A percentile compares a stretch with the other conserved stretches of the same genome.
Evolutionary conservation across 495 filamentous ascomycete genomes (phyloP).

Genomic region (Podospora bellae-mahoneyi): DNA sequence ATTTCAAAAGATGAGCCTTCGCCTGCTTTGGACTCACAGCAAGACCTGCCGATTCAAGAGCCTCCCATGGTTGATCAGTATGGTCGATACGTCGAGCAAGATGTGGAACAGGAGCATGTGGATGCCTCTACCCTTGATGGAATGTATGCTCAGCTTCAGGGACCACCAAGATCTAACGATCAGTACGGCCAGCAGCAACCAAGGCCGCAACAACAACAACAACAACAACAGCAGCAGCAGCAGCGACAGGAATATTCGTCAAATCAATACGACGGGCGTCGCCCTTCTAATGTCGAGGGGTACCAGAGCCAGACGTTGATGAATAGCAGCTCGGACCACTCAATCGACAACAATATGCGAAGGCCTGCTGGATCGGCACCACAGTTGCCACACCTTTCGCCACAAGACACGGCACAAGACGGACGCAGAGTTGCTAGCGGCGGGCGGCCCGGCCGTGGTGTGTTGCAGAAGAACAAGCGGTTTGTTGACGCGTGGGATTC

Average conservation of each 20-base stretch:
- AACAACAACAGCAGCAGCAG: slow-evolving; percentile 2
- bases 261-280: slow-evolving; percentile 31
- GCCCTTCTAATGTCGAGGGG: slow-evolving; percentile 35
- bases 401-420: slow-evolving; percentile 25
- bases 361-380: slow-evolving; percentile 35
- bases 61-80: slow-evolving; percentile 41
- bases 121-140: slow-evolving; percentile 38
- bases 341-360: slow-evolving; percentile 39
- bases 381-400: slow-evolving; percentile 32
- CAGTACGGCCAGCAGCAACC: slow-evolving; percentile 15
- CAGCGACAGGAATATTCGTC: slow-evolving; percentile 16
- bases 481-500: slow-evolving; percentile 90
- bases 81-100: slow-evolving; percentile 37
- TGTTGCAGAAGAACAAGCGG: slow-evolving; percentile 80
- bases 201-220: slow-evolving; percentile 10
- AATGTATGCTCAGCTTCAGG: slow-evolving; percentile 42
- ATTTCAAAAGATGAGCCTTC: slow-evolving; percentile 47
- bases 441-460: slow-evolving; percentile 39
- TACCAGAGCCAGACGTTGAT: slow-evolving; percentile 44
- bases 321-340: slow-evolving; percentile 47
- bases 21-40: slow-evolving; percentile 40
- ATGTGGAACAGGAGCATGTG: slow-evolving; percentile 30
- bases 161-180: slow-evolving; percentile 25
- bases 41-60: slow-evolving; percentile 48
- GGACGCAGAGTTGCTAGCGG: slow-evolving; percentile 26